These are phyloP conservation scores for Pogostemon cablin DNA, from an alignment of 257 asterid genomes.

Conservation along the genomic window DNA sequence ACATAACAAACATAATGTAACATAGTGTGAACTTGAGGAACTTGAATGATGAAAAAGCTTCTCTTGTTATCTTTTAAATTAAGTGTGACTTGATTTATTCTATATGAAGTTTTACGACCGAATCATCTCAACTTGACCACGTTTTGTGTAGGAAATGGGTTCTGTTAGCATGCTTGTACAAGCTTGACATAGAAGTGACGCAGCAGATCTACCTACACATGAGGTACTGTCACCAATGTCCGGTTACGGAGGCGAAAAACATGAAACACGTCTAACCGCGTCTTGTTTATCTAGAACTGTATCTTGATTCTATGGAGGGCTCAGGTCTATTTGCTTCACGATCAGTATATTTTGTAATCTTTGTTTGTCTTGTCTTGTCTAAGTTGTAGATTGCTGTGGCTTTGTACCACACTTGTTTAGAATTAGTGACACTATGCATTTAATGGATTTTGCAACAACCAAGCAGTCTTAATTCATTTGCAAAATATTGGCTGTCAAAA, in stretches of 20 bases:
- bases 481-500: slow-evolving; percentile 1
- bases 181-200: not conserved
- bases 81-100: not conserved
- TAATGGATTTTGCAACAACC: not conserved
- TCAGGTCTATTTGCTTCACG: slow-evolving; percentile 11
- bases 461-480: not conserved
- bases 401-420: not conserved
- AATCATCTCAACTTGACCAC: slow-evolving; percentile 17
- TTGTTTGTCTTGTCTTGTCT: not conserved
- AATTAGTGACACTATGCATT: not conserved
- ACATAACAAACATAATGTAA: not conserved
- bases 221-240: not conserved
- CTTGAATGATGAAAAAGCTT: not conserved
- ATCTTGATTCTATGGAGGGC: slow-evolving; percentile 13
- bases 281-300: not conserved
- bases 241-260: not conserved
- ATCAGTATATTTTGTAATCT: not conserved
- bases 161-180: slow-evolving; percentile 20
- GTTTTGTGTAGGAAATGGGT: slow-evolving; percentile 34
- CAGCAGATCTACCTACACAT: not conserved
- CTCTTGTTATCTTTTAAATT: not conserved
- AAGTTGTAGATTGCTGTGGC: no score
- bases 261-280: not conserved
- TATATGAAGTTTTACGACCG: slow-evolving; percentile 1
- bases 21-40: not conserved